These are phyloP conservation scores for Cercophora newfieldiana DNA, from an alignment of 495 filamentous ascomycete species.

Conservation along the genomic window DNA sequence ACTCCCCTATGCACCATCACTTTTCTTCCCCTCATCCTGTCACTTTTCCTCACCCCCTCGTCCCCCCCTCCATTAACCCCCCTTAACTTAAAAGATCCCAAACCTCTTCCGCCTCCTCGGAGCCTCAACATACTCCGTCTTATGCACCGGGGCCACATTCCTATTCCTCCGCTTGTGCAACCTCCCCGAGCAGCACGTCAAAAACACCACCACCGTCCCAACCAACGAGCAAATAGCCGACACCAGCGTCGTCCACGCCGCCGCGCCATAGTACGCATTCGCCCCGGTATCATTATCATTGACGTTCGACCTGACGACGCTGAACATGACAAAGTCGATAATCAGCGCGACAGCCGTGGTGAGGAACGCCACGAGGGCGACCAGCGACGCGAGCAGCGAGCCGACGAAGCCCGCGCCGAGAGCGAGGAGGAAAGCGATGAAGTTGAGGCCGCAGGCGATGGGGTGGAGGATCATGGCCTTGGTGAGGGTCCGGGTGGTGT, in stretches of 20 bases:
- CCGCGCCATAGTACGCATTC: conserved; percentile 46
- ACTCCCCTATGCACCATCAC: too few relatives aligned
- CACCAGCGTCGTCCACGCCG: conserved; percentile 53
- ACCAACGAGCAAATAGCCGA: conserved; percentile 53
- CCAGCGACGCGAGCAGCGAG: conserved; percentile 49
- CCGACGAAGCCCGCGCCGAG: conserved; percentile 56
- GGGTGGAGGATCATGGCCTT: conserved; percentile 62
- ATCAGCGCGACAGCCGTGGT: conserved; percentile 55
- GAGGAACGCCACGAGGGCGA: conserved; percentile 54
- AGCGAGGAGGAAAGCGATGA: conserved; percentile 58
- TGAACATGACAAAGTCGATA: conserved; percentile 57
- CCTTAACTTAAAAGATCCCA: background rate
- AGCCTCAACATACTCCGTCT: conserved; percentile 22
- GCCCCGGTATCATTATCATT: conserved; percentile 40
- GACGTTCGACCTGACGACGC: conserved; percentile 52
- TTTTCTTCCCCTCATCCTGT: background rate
- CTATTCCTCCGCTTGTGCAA: conserved; percentile 31
- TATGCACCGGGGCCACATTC: background rate
- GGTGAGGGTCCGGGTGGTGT: conserved; percentile 52
- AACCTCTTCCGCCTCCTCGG: conserved; percentile 11
- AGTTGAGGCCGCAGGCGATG: conserved; percentile 55
- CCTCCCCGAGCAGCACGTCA: conserved; percentile 56
- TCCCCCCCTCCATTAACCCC: background rate
- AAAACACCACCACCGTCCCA: conserved; percentile 55
- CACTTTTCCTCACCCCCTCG: background rate